These are phyloP conservation scores for Cephaloascus albidus DNA, from an alignment of 805 yeast species.

Conservation along the genomic window DNA sequence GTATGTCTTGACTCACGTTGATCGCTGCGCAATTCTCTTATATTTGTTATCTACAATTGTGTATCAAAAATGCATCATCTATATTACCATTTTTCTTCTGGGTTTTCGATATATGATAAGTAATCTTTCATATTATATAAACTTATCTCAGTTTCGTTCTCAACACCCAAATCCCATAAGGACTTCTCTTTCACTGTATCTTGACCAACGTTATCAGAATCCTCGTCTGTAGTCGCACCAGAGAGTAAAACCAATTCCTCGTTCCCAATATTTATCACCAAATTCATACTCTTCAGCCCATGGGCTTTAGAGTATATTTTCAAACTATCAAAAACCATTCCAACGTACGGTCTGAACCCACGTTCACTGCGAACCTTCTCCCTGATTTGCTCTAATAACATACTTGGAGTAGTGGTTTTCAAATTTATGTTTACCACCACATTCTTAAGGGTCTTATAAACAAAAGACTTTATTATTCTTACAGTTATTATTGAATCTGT, in stretches of 20 bases:
- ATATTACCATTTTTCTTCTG: conserved; percentile 83
- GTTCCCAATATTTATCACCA: conserved; percentile 84
- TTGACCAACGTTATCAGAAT: conserved; percentile 40
- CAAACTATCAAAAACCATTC: conserved; percentile 60
- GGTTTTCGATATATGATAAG: conserved; percentile 61
- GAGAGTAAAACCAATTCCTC: too few relatives aligned
- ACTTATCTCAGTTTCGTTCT: conserved; percentile 89
- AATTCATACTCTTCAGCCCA: conserved; percentile 85
- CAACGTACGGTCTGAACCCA: conserved; percentile 74
- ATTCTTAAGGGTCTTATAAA: conserved; percentile 80
- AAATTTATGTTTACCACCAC: conserved; percentile 65
- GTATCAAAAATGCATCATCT: background rate
- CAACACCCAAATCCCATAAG: conserved; percentile 33
- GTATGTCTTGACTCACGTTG: too few relatives aligned
- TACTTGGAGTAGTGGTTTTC: conserved; percentile 53
- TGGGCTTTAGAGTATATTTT: conserved; percentile 94
- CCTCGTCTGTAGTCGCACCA: too few relatives aligned
- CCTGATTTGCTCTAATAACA: conserved; percentile 45
- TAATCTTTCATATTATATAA: conserved; percentile 67
- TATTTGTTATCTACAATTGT: too few relatives aligned
- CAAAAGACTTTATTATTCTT: conserved; percentile 84
- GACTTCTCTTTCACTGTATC: conserved; percentile 6
- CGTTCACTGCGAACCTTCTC: conserved; percentile 46
- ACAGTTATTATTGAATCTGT: conserved; percentile 73
- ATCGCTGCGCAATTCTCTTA: too few relatives aligned